A percentile compares a stretch with the other conserved stretches of the same genome.
Evolutionary conservation across 305 asterid genomes (phyloP).

Genomic region (Rubia occidens): DNA sequence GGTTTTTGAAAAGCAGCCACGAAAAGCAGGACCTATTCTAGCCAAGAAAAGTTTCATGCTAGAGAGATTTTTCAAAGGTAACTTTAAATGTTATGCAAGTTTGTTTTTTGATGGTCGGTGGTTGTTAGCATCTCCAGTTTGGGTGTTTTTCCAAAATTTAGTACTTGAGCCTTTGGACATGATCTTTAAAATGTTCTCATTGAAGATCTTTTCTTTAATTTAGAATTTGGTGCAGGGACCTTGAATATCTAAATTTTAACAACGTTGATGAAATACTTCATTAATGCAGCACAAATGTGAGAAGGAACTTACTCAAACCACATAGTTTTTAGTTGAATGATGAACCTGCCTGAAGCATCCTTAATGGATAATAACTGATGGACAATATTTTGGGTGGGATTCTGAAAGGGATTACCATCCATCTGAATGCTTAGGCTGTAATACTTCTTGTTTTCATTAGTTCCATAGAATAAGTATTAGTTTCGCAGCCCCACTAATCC

Average conservation of each 20-base stretch:
- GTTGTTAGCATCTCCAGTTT: not conserved
- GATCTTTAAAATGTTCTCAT: not conserved
- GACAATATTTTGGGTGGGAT: not conserved
- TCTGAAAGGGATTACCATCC: not conserved
- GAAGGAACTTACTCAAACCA: not conserved
- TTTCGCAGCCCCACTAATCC: not conserved
- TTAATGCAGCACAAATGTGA: not conserved
- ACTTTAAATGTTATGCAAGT: not conserved
- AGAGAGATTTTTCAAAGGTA: conserved; percentile 74
- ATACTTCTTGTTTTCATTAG: not conserved
- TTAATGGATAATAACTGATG: not conserved
- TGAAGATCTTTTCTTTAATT: not conserved
- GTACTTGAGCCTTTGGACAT: not conserved
- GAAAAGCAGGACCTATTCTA: conserved; percentile 55
- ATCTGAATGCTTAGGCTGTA: not conserved
- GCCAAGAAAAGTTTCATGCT: conserved; percentile 67
- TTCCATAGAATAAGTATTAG: not conserved
- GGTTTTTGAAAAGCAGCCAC: conserved; percentile 67
- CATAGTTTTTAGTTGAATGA: not conserved
- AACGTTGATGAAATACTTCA: not conserved
- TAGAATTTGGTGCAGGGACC: not conserved
- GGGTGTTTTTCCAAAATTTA: not conserved
- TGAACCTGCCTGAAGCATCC: not conserved
- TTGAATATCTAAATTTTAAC: not conserved
- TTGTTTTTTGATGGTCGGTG: conserved; percentile 1